A percentile compares a stretch with the other conserved stretches of the same genome.
Evolutionary conservation across 148 eudicot genomes (phyloP).

Genomic region (Rhododendron ferrugineum): DNA sequence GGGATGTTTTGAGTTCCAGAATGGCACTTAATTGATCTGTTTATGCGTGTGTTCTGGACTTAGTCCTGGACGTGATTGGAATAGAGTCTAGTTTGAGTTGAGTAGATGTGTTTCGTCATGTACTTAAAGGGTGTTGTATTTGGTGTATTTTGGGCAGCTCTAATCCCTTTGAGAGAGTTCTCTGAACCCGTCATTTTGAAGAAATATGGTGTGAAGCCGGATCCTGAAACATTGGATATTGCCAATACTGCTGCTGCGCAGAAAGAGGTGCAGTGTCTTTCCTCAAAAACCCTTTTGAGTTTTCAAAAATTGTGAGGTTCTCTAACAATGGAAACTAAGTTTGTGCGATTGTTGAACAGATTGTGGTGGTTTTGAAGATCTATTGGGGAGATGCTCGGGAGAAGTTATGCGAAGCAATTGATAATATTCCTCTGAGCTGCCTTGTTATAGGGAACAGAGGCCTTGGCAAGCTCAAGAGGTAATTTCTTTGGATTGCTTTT

Average conservation of each 20-base stretch:
- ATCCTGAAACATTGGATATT: conserved; percentile 52
- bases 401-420: conserved; percentile 71
- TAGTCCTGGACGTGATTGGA: neutral
- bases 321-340: neutral
- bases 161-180: conserved; percentile 56
- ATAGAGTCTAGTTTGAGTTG: neutral
- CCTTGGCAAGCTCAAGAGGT: conserved; percentile 79
- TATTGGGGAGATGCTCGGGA: conserved; percentile 96
- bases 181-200: conserved; percentile 39
- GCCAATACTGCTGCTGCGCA: conserved; percentile 36
- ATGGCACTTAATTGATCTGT: neutral
- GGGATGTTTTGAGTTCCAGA: neutral
- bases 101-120: neutral
- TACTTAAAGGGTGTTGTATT: neutral
- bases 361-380: conserved; percentile 61
- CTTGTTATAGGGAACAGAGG: conserved; percentile 89
- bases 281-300: neutral
- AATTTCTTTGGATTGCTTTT: neutral
- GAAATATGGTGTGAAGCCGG: conserved; percentile 63
- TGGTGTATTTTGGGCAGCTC: conserved; percentile 32
- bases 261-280: conserved; percentile 13
- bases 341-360: conserved; percentile 21
- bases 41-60: neutral
- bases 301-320: neutral
- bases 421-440: conserved; percentile 57